Evolutionary conservation across 768 basidiomycete species (phyloP).

Genomic region (Sarcodon aspratus): DNA sequence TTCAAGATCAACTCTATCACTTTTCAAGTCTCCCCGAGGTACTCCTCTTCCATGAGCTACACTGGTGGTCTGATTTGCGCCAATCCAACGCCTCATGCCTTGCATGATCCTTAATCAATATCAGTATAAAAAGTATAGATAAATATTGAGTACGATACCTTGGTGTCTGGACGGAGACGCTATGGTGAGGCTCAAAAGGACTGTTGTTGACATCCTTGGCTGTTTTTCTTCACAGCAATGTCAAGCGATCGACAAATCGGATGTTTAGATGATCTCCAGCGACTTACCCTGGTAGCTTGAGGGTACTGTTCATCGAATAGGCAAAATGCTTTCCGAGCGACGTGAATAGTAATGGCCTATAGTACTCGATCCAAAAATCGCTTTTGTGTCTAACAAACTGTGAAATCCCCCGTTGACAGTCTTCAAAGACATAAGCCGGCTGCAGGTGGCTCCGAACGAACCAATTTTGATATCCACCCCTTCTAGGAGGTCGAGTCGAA

Average conservation of each 20-base stretch:
- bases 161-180: conserved; percentile 21
- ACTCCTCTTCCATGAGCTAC: conserved; percentile 25
- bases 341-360: conserved; percentile 75
- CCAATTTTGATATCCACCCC: conserved; percentile 80
- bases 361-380: conserved; percentile 87
- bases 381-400: conserved; percentile 47
- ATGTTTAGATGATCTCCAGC: neutral
- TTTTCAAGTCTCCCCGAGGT: conserved; percentile 9
- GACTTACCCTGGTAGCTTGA: conserved; percentile 70
- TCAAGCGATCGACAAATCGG: neutral
- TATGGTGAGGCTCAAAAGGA: conserved; percentile 60
- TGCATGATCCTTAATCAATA: conserved; percentile 47
- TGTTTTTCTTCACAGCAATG: conserved; percentile 42
- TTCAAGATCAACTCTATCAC: conserved; percentile 10
- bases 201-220: conserved; percentile 57
- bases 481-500: conserved; percentile 34
- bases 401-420: conserved; percentile 50
- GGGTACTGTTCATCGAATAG: conserved; percentile 84
- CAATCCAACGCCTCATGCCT: conserved; percentile 72
- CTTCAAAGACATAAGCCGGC: conserved; percentile 52
- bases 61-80: conserved; percentile 35
- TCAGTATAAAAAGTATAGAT: conserved; percentile 1
- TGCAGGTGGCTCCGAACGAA: conserved; percentile 62
- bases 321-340: conserved; percentile 83
- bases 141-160: conserved; percentile 15